Evolutionary conservation across 768 basidiomycete species (phyloP), one percentile per base, ranked within the genome.

Genomic region (Termitomyces sp.): DNA sequence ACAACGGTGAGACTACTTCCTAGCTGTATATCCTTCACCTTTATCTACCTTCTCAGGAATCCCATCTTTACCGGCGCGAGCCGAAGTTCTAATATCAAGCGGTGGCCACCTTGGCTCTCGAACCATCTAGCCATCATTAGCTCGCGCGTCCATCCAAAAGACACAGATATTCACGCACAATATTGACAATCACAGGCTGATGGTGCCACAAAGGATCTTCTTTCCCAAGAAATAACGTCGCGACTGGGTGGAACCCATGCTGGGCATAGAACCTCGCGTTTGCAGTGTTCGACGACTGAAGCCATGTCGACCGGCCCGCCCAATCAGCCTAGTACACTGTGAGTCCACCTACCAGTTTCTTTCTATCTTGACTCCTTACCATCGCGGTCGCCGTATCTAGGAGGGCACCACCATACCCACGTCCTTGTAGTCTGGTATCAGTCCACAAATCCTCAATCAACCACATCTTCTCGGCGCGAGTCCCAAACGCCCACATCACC

Each of bases 361-460:
- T 23, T 23, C 27, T 3, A 22, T 36, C 20, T 13, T 18, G 15
- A 12, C 23, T 3, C 27, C 63, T 50, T 43, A 72, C 73, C 42
- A 62, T 40, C 3, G 58, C 50, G 4, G 60, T 64, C 13, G 66
- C 48, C 0, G 64, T 52, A 12, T 68, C 60, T 10, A 74, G 47
- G 12, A 74, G 59, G 22, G 67, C 65, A 16, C 63, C 56, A 10
- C 68, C 72, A 45, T 69, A 70, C 0, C 73, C 71, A 16, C 53
- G 60, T 3, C 69, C 63, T 54, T 70, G 71, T 38, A 50, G 35
- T 13, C 31, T 50, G 1, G 66, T 69, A 16, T 63, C 66, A 12
- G 69, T 70, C 45, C 63, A 65, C 22, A 74, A 46, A 7, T 64
- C 41, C 16, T 66, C 60, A 10, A 73, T 48, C 32, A 64, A 66